Evolutionary conservation across 2,329 filamentous ascomycete species (phyloP), one percentile per base, ranked within the genome.

Genomic region (Beauveria brongniartii): DNA sequence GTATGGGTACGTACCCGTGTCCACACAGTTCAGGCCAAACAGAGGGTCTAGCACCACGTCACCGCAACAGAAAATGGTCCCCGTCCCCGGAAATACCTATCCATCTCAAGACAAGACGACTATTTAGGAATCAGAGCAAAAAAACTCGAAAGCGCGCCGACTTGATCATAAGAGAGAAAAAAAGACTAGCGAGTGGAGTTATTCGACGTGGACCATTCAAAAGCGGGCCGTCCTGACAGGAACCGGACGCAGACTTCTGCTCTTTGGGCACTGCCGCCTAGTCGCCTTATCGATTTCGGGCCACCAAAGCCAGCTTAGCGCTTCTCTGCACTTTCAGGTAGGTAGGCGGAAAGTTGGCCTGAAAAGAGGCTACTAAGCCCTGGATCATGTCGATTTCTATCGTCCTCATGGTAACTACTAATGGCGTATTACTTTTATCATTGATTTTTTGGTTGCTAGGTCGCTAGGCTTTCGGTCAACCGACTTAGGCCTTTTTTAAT

Each of bases 151-250:
- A 16, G 12, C 34, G 34, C 47, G 44, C n/a, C 43, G 47, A 50
- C 24, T 12, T 50, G 47, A 8, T 30, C 18, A 18, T 16, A 6
- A 37, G 47, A 26, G 7, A 16, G 14, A 48, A 30, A 48, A 20
- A 55, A 28, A 28, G 34, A 41, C 12, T 20, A 41, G 34, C 34
- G 2, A n/a, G 40, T 34, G 40, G 53, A 5, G 53, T 8, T 18
- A 10, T 46, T 26, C 20, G 10, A 8, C 34, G 37, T 55, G 40
- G 37, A n/a, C 18, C 44, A 48, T 37, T 44, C 55, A 41, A 43
- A 24, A 51, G 55, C 55, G 55, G 55, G 20, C 55, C 55, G 46
- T 46, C 55, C 30, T 50, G 55, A 40, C 55, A 57, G 55, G 37
- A 57, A 57, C 28, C 9, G 16, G 44, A 57, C 43, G 14, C 43